phyloP scores from a whole-genome alignment of 2,329 filamentous ascomycete genomes.

The Verticillium zaregamsianum region DNA sequence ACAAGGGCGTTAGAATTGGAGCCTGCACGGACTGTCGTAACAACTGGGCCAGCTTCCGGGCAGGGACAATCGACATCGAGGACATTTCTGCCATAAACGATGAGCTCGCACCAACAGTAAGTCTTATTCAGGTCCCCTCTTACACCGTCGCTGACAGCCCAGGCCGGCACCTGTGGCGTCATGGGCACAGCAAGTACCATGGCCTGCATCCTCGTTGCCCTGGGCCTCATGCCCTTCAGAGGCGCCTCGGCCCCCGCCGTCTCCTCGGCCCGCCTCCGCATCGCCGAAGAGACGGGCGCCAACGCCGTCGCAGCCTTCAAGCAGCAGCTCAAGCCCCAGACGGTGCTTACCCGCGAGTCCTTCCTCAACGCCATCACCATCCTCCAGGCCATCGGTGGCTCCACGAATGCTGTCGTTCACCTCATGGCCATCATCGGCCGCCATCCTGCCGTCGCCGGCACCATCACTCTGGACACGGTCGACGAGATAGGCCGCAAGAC shows the following conservation, averaged over 20 bases:
- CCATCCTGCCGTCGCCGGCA: constrained; percentile 57
- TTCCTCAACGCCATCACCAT: constrained; percentile 86
- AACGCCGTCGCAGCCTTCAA: constrained; percentile 65
- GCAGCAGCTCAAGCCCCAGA: constrained; percentile 63
- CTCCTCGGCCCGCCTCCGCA: constrained; percentile 72
- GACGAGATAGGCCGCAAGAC: constrained; percentile 74
- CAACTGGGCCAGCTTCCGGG: constrained; percentile 68
- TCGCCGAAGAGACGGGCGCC: constrained; percentile 69
- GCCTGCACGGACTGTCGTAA: constrained; percentile 73
- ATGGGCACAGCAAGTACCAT: constrained; percentile 94
- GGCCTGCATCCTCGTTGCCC: constrained; percentile 76
- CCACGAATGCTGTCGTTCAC: constrained; percentile 81
- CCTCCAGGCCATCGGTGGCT: constrained; percentile 80
- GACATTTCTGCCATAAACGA: constrained; percentile 69
- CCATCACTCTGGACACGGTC: constrained; percentile 70
- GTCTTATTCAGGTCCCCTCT: constrained; percentile 12
- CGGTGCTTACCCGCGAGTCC: constrained; percentile 67
- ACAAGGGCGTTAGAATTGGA: constrained; percentile 59
- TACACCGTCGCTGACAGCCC: not conserved
- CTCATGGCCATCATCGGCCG: constrained; percentile 81
- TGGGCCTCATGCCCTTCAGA: constrained; percentile 75
- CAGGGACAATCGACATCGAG: constrained; percentile 64
- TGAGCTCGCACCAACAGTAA: constrained; percentile 65
- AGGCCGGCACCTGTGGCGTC: constrained; percentile 77
- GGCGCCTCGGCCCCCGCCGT: constrained; percentile 77